A percentile compares a stretch with the other conserved stretches of the same genome.
Evolutionary conservation across 2,329 filamentous ascomycete genomes (phyloP).

Genomic region (Annulohypoxylon truncatum): DNA sequence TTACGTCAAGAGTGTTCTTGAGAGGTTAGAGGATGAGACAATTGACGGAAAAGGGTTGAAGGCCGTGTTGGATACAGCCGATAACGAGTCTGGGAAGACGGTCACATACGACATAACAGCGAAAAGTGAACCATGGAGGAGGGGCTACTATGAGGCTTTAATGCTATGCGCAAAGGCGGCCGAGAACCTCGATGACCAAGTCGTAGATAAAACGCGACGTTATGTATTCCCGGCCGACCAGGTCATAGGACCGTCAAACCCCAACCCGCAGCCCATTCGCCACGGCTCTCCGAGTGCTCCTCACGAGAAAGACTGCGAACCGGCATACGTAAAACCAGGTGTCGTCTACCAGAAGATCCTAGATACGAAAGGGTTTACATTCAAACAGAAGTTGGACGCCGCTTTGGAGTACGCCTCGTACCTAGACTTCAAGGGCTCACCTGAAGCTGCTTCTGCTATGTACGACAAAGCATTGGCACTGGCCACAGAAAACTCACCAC

Average conservation of each 20-base stretch:
- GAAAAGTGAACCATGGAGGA: constrained; percentile 85
- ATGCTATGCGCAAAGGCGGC: constrained; percentile 81
- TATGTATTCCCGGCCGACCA: constrained; percentile 77
- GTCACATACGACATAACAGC: constrained; percentile 72
- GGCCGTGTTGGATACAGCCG: constrained; percentile 60
- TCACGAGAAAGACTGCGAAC: constrained; percentile 78
- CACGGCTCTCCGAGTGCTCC: constrained; percentile 72
- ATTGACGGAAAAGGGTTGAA: constrained; percentile 75
- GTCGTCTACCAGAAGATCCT: constrained; percentile 84
- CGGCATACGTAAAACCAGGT: constrained; percentile 77
- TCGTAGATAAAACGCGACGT: constrained; percentile 74
- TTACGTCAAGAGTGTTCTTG: constrained; percentile 69
- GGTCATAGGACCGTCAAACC: constrained; percentile 86
- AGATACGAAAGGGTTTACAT: constrained; percentile 81
- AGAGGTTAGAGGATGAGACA: constrained; percentile 74
- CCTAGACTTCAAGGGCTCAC: constrained; percentile 79
- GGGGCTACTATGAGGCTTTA: constrained; percentile 85
- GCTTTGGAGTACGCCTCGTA: constrained; percentile 86
- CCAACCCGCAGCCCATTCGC: constrained; percentile 78
- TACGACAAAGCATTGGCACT: constrained; percentile 82
- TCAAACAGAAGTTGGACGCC: constrained; percentile 83
- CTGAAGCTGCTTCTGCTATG: constrained; percentile 75
- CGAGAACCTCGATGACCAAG: constrained; percentile 84
- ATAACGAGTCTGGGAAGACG: constrained; percentile 58
- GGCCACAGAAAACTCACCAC: constrained; percentile 63